Percentiles rank a stretch among this genome's conserved stretches.
phyloP scores from a whole-genome alignment of 1,284 basidiomycete species.

The Porodaedalea pini region DNA sequence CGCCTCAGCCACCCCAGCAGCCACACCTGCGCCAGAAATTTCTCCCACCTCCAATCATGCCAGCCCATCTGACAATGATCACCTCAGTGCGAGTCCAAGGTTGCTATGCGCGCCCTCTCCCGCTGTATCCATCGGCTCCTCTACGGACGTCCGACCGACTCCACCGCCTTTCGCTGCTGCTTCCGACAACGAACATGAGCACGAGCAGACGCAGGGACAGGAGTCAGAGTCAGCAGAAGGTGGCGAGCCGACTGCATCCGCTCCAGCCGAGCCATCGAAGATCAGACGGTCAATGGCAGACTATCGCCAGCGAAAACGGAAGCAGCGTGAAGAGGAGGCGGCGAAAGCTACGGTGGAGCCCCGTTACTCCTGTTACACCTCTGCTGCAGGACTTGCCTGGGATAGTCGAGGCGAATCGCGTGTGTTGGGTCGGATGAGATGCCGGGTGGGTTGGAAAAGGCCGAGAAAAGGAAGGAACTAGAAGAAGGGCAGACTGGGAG shows the following conservation, averaged over 20 bases:
- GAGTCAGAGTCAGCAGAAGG: background rate
- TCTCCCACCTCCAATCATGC: background rate
- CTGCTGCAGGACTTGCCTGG: background rate
- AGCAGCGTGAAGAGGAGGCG: constrained; percentile 39
- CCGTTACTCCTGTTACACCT: constrained; percentile 7
- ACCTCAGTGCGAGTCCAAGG: background rate
- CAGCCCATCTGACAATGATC: background rate
- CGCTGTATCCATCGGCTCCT: constrained; percentile 2
- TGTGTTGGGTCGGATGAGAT: background rate
- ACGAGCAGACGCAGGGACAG: background rate
- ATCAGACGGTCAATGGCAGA: constrained; percentile 14
- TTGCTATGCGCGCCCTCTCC: constrained; percentile 6
- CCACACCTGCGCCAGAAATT: background rate
- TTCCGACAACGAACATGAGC: background rate
- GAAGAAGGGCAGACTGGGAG: background rate
- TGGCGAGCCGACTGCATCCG: background rate
- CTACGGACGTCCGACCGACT: background rate
- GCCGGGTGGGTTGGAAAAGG: background rate
- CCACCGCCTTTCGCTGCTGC: background rate
- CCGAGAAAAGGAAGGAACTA: no score
- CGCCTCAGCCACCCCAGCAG: background rate
- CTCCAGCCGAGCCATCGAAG: constrained; percentile 2
- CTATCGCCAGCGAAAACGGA: constrained; percentile 47
- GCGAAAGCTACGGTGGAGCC: constrained; percentile 25
- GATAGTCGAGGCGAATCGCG: background rate